Conservation (phyloP, 148 eudicot species). For the Mesembryanthemum crystallinum region DNA sequence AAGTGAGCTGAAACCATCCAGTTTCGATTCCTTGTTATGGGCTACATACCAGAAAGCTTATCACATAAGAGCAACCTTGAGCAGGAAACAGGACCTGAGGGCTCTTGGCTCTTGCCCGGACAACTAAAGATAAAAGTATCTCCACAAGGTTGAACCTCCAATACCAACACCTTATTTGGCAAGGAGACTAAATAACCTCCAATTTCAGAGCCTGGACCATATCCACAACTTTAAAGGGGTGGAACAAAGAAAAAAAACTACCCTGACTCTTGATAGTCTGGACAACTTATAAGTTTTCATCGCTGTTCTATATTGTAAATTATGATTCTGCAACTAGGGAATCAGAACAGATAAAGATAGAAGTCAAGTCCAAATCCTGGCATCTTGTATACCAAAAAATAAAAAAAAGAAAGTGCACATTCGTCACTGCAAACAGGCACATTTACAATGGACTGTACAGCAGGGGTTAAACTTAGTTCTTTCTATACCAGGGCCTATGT, state of each 20-base stretch:
- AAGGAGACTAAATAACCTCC: neutral
- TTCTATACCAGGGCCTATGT: neutral
- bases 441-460: neutral
- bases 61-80: neutral
- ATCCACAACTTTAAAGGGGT: neutral
- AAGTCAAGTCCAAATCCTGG: neutral
- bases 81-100: neutral
- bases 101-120: neutral
- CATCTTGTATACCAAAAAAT: conserved; percentile 3
- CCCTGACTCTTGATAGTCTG: neutral
- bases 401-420: too few species aligned
- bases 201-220: neutral
- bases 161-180: neutral
- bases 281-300: neutral
- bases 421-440: neutral
- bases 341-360: neutral
- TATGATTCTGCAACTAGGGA: neutral
- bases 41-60: neutral
- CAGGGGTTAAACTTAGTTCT: neutral
- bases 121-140: neutral
- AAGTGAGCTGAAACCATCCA: neutral
- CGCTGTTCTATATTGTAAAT: neutral
- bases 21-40: neutral
- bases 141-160: conserved; percentile 1
- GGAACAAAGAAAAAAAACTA: neutral